Evolutionary conservation across 129 eudicot species (phyloP), one percentile per base, ranked within the genome.

Genomic region (Arctium minus): DNA sequence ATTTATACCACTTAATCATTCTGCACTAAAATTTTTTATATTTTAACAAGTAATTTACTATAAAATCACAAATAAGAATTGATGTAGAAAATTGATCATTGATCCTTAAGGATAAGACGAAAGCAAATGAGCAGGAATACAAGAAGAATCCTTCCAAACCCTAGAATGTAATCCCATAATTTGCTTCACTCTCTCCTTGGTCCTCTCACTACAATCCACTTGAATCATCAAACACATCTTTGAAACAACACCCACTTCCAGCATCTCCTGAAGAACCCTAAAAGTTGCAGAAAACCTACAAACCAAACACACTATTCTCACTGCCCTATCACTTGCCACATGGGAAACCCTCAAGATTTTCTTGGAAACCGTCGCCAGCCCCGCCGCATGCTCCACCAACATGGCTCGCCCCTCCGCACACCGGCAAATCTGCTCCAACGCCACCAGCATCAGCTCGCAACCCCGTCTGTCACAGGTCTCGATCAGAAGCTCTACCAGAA

Each of bases 321-420:
- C 27, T 22, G 27, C 92, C 37, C 85, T 79, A 68, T 90, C 92
- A 69, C 91, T 92, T 15, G 89, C 97, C 7, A 72, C 68, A 40
- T 90, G 88, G 3, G 97, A 92, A 70, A 92, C 87, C 87, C 97
- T 90, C 79, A 92, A 86, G 15, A 90, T 88, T 71, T 92, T 92
- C 87, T 90, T 92, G 0, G 97, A 92, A 38, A 92, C 89, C 17
- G 88, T 53, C 6, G 94, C 94, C 11, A 89, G 75, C 53, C 97
- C 97, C 0, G 89, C 97, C 32, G 82, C 88, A n/a, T 92, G 97
- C 29, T 76, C 84, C 36, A 88, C 65, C 70, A 92, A 27, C 78
- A 83, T 86, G 0, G 87, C 92, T 31, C 97, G 82, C 35, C 97
- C 97, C 60, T 90, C 92, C 0, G 97, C 94, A 6, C 94, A 92